A percentile compares a stretch with the other conserved stretches of the same genome.
Evolutionary conservation across 768 basidiomycete genomes (phyloP).

Genomic region (Leccinum broughii): DNA sequence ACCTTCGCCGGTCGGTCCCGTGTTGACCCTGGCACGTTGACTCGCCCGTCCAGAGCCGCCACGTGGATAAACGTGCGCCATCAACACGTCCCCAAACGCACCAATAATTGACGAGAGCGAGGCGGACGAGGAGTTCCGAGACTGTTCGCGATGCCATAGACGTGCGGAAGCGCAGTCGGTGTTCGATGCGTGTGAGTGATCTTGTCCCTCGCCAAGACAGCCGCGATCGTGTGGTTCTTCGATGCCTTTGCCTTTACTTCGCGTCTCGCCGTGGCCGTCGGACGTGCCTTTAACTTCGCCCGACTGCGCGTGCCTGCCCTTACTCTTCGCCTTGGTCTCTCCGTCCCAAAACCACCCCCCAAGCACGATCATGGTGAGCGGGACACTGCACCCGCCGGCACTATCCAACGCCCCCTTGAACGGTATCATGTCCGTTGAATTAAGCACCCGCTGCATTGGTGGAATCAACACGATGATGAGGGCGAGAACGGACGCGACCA

Average conservation of each 20-base stretch:
- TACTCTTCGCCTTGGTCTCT: not conserved
- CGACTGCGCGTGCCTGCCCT: not conserved
- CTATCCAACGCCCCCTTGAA: slow-evolving; percentile 65
- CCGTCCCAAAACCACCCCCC: slow-evolving; percentile 85
- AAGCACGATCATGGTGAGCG: slow-evolving; percentile 86
- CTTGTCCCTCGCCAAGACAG: not conserved
- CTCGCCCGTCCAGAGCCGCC: not conserved
- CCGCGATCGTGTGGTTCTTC: not conserved
- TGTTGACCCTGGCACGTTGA: not conserved
- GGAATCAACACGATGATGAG: slow-evolving; percentile 75
- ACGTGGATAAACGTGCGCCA: slow-evolving; percentile 9
- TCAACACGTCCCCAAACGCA: slow-evolving; percentile 18
- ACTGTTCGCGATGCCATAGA: not conserved
- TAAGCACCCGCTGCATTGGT: slow-evolving; percentile 72
- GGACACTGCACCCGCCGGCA: slow-evolving; percentile 80
- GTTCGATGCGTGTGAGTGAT: not conserved
- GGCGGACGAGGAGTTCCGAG: slow-evolving; percentile 15
- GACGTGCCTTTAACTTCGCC: not conserved
- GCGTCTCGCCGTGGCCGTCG: not conserved
- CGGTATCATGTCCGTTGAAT: slow-evolving; percentile 55
- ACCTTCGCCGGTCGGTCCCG: not conserved
- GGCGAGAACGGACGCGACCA: slow-evolving; percentile 77
- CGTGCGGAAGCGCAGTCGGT: not conserved
- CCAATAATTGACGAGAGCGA: slow-evolving; percentile 25
- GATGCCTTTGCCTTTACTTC: slow-evolving; percentile 12